Conservation (phyloP, 208 protist genomes). For the Lotmaria passim region DNA sequence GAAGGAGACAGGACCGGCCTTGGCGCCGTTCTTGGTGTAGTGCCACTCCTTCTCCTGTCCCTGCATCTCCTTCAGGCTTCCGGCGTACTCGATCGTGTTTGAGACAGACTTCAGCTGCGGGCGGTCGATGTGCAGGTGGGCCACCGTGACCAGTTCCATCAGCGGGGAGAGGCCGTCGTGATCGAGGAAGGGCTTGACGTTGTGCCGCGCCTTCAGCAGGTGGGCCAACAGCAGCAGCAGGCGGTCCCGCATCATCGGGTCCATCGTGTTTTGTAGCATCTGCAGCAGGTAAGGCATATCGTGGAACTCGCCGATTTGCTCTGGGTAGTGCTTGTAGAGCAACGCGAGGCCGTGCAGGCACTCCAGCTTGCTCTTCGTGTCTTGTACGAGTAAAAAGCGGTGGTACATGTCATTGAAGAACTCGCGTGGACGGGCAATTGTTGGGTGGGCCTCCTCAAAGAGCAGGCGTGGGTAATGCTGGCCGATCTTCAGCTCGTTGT, state of each 20-base stretch:
- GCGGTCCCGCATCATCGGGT: constrained; percentile 86
- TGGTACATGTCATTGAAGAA: constrained; percentile 96
- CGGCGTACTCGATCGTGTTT: constrained; percentile 85
- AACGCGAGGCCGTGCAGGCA: constrained; percentile 92
- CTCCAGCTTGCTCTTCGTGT: constrained; percentile 63
- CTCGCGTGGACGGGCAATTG: constrained; percentile 79
- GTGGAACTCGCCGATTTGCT: constrained; percentile 83
- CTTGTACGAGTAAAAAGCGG: constrained; percentile 89
- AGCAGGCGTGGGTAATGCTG: constrained; percentile 90
- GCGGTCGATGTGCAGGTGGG: constrained; percentile 93
- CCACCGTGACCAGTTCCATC: constrained; percentile 90
- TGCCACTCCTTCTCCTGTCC: constrained; percentile 92
- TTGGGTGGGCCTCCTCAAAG: constrained; percentile 74
- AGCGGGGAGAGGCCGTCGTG: constrained; percentile 80
- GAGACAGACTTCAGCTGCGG: constrained; percentile 70
- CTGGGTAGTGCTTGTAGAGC: constrained; percentile 88
- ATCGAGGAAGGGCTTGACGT: constrained; percentile 94
- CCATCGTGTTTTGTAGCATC: constrained; percentile 74
- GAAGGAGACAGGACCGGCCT: constrained; percentile 74
- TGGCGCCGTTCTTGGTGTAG: constrained; percentile 50
- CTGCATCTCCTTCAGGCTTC: constrained; percentile 58
- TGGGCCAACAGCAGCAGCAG: constrained; percentile 85
- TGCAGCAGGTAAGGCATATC: constrained; percentile 86
- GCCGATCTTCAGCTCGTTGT: constrained; percentile 89
- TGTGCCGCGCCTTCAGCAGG: constrained; percentile 70